Evolutionary conservation across 2,329 filamentous ascomycete species (phyloP), one percentile per base, ranked within the genome.

Genomic region (Thyridium curvatum): DNA sequence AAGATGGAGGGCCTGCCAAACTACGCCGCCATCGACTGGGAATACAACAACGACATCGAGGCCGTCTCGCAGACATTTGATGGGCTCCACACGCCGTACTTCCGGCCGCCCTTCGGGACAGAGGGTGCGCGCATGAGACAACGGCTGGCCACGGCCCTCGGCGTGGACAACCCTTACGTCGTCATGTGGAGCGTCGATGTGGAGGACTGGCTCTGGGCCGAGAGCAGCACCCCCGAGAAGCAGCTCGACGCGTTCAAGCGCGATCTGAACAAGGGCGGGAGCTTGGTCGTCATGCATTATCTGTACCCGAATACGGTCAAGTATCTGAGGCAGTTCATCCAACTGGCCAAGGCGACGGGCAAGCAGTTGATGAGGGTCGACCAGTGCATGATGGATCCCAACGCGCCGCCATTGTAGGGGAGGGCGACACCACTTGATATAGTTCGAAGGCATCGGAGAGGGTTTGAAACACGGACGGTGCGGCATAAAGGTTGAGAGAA

Each of bases 111-210:
- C 0, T 86, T 80, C 51, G 82, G 82, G 31, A 83, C 70, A 21
- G 74, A 84, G 52, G 82, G 80, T 31, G 79, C 80, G 1, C 72
- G 80, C 34, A 79, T 81, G 62, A 71, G 82, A 4, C 73, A 82
- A 54, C 70, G 77, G 31, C 69, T 84, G 18, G 73, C 78, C 0
- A 64, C 66, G 2, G 68, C 72, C 0, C 64, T 71, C 33, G 56
- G 57, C 13, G 67, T 72, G 15, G 61, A 67, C 2, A 66, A 72
- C 12, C 70, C 77, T 1, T 72, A 74, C 46, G 72, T 84, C 32
- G 71, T 84, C 37, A 78, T 77, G 55, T 85, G 81, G 82, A 79
- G 71, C 50, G 75, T 86, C 33, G 81, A 86, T 50, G 75, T 84
- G 26, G 77, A 85, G 62, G 82, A 86, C 54, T 85, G 79, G 78